phyloP scores from a whole-genome alignment of 768 basidiomycete species.

The Mycena maculata region DNA sequence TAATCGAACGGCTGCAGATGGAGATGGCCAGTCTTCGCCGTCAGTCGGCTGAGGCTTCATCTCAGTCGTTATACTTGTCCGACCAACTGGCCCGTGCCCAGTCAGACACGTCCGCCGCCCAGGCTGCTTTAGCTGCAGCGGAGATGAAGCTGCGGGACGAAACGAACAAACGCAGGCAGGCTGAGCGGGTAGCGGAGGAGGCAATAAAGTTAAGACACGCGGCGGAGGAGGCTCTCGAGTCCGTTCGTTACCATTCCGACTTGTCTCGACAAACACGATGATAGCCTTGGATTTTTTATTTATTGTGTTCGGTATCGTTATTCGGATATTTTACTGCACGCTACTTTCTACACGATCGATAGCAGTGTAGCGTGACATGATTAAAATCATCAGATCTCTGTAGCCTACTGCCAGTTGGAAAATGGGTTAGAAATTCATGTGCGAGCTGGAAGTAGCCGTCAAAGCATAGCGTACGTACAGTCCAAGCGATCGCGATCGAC shows the following conservation, averaged over 20 bases:
- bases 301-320: slow-evolving; percentile 19
- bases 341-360: slow-evolving; percentile 3
- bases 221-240: slow-evolving; percentile 63
- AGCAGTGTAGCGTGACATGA: neutral
- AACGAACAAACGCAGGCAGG: slow-evolving; percentile 64
- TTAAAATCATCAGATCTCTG: neutral
- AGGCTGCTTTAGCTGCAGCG: slow-evolving; percentile 63
- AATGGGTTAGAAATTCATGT: too few species aligned
- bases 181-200: slow-evolving; percentile 64
- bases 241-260: slow-evolving; percentile 43
- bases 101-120: slow-evolving; percentile 66
- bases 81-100: slow-evolving; percentile 78
- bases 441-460: neutral
- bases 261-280: slow-evolving; percentile 12
- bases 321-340: slow-evolving; percentile 24
- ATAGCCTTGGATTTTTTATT: slow-evolving; percentile 6
- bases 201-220: slow-evolving; percentile 57
- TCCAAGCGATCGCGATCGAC: slow-evolving; percentile 10
- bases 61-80: slow-evolving; percentile 70
- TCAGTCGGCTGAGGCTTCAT: slow-evolving; percentile 76
- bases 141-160: slow-evolving; percentile 75
- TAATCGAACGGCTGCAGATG: slow-evolving; percentile 71
- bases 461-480: neutral
- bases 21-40: slow-evolving; percentile 73
- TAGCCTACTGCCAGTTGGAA: neutral